Base-by-base conservation (phyloP, 2,329 filamentous ascomycete genomes). In the Calonectria montana region DNA sequence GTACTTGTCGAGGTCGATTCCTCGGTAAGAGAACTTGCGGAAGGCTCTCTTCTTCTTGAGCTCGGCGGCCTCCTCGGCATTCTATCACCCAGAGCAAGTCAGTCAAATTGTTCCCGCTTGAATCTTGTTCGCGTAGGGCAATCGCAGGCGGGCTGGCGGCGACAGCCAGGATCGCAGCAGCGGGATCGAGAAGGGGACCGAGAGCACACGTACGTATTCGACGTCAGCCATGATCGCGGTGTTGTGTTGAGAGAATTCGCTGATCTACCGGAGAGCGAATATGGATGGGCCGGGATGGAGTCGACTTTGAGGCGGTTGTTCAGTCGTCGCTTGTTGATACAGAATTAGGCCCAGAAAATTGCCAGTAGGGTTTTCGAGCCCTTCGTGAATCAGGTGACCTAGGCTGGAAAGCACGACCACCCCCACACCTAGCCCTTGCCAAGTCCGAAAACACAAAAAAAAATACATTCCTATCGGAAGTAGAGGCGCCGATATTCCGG, bases 21-120 rank as follows among this genome's bases (percentile, higher is more conserved):
- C 97, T 86, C 97, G 94, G 94, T 98, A 99, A 82, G 96, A 97
- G 87, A 98, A 99, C 94, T 98, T 99, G 91, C 95, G 94, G 94
- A 98, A 98, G 83, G 95, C 90, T 96, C 97, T 97, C 91, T 94
- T 97, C 92, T 94, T 97, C 95, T 98, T 99, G 89, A 99, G 90
- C 94, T 98, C 97, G 86, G 95, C 96, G 89, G 96, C 96, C 92
- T 97, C 94, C 91, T 97, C 95, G 87, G 96, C 93, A 91, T 98
- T 96, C 95, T 98, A 83, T 82, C 73, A 72, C 69, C 45, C 68
- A 66, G 55, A 64, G 74, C 73, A 76, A 71, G 81, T 83, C 75
- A 83, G 83, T 76, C 67, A 76, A 64, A 62, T 13, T 15, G 31
- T 9, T 59, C 16, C 23, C 37, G n/a, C 31, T 23, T 39, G 31